Evolutionary conservation across 1,284 basidiomycete genomes (phyloP), one percentile per base, ranked within the genome.

Genomic region (Sporisorium iseilematis-ciliati): DNA sequence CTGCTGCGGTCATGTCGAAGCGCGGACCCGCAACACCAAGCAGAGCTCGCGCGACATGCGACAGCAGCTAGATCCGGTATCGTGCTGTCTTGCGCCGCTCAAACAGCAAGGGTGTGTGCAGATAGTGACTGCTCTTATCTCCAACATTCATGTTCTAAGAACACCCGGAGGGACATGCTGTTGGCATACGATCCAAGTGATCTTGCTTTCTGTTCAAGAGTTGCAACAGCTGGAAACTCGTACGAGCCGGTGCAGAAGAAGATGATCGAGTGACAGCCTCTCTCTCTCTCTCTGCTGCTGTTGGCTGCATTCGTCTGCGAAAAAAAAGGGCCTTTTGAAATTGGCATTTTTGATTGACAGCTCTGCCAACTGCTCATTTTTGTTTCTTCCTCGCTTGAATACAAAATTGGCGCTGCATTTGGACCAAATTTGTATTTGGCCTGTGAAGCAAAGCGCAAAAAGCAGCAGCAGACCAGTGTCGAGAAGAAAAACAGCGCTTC

Each of bases 1-100:
- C 26, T 70, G 67, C 67, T 70, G 67, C 67, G 67, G 67, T 55
- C 62, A 70, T 70, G 61, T 70, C 67, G 20, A 45, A 20, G 20
- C 20, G 41, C 67, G 67, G 67, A 70, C 67, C 67, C 67, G 67
- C 46, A 45, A 38, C 14, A 20, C 12, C n/a, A 29, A 20, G 6
- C 10, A 26, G 6, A 41, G 61, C 38, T 68, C 54, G 54, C 40
- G 43, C 67, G 23, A 65, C 26, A 54, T 21, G 7, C 33, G 40
- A 21, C 20, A 25, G 23, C 33, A 23, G 20, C 38, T 16, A 29
- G 18, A 8, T 26, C 14, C 18, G 10, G 18, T 38, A 20, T 31
- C 7, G 12, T 20, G 48, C 29, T 20, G 5, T 18, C 29, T 31
- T 1, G 18, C 1, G 20, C 8, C 18, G 4, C 31, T 48, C 11